phyloP scores from a whole-genome alignment of 352 stramenopile species.

The Phytophthora sp. region DNA sequence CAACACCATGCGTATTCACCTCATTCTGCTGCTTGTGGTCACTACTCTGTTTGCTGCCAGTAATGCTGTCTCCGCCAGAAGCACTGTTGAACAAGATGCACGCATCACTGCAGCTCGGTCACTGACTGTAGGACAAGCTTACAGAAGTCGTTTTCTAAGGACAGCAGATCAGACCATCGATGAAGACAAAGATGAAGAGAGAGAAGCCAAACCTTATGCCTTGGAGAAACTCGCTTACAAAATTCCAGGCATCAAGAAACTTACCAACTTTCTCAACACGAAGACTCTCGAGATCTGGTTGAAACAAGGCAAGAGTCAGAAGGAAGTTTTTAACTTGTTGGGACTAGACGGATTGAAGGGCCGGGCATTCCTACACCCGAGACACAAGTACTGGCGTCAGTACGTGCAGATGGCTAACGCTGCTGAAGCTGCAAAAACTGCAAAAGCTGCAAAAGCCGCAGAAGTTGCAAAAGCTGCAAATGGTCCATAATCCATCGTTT shows the following conservation, averaged over 20 bases:
- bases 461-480: too few relatives aligned
- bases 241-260: not conserved
- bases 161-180: too few relatives aligned
- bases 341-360: not conserved
- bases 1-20: too few relatives aligned
- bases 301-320: not conserved
- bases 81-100: too few relatives aligned
- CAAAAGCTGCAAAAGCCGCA: too few relatives aligned
- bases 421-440: not conserved
- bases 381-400: not conserved
- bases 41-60: too few relatives aligned
- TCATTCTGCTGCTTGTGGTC: too few relatives aligned
- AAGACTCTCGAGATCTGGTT: constrained; percentile 13
- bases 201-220: not conserved
- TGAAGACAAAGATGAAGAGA: not conserved
- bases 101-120: too few relatives aligned
- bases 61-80: too few relatives aligned
- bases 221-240: not conserved
- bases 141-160: too few relatives aligned
- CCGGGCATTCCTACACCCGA: not conserved
- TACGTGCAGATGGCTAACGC: not conserved
- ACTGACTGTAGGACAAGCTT: too few relatives aligned
- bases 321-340: not conserved
- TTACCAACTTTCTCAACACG: constrained; percentile 11
- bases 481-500: too few relatives aligned